Evolutionary conservation across 2,329 filamentous ascomycete genomes (phyloP), one percentile per base, ranked within the genome.

Genomic region (Monosporascus sp.): DNA sequence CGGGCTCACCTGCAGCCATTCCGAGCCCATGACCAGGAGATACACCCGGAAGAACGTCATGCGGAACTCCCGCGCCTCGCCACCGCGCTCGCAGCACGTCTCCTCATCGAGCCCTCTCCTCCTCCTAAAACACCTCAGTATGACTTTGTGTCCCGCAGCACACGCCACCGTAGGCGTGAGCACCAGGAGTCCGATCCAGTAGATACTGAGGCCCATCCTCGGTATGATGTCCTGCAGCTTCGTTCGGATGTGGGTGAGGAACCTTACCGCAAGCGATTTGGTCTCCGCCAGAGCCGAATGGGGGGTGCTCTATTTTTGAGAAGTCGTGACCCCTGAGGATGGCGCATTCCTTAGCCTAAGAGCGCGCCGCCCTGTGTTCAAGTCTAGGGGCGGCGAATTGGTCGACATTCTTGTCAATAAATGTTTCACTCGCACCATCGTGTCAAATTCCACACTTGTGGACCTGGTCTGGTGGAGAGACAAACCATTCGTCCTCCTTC

Each of bases 1-100:
- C 11, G 31, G 17, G 31, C 65, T 59, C 59, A 74, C 74, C 68
- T 79, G 76, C 28, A 80, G 71, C 77, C 76, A 80, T 63, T 80
- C 77, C 8, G 77, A 73, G 49, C 69, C 75, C 72, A 78, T 78
- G 24, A 77, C 73, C 5, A 80, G 68, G 54, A 74, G 69, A 51
- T 78, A 80, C 31, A 79, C 76, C 20, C 54, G 56, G 41, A 67
- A 37, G 51, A 67, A 67, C 5, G 50, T 59, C 48, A 20, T 48
- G 20, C 56, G 56, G 28, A 67, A 63, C 7, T 52, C 38, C 28
- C 44, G 47, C 4, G 61, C 62, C 14, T 61, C 63, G 8, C 47
- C 54, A 17, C 58, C 59, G 24, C 46, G 52, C 2, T 45, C 15
- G 17, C 43, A 22, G 7, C 9, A 46, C n/a, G 8, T 22, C 35